Conservation (phyloP, 257 asterid genomes). For the Penstemon davidsonii region DNA sequence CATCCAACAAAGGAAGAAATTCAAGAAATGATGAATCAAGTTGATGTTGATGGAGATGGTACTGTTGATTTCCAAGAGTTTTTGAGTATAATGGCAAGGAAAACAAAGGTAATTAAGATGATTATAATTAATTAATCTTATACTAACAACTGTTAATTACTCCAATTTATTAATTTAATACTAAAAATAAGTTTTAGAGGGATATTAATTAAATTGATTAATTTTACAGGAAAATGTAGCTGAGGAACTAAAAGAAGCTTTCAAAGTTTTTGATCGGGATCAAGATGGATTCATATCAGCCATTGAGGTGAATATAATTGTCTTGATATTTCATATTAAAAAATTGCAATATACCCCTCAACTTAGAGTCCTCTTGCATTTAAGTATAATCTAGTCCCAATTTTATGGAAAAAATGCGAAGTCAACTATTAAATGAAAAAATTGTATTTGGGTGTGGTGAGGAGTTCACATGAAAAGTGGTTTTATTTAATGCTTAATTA, state of each 20-base stretch:
- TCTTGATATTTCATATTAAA: too few relatives aligned
- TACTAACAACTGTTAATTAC: too few relatives aligned
- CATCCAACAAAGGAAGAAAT: slow-evolving; percentile 71
- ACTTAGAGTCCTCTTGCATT: too few relatives aligned
- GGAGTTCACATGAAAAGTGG: too few relatives aligned
- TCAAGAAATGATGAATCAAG: slow-evolving; percentile 63
- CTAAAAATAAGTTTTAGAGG: too few relatives aligned
- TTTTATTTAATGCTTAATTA: too few relatives aligned
- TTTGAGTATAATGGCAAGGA: slow-evolving; percentile 61
- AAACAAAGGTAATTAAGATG: slow-evolving; percentile 45
- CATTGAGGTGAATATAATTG: slow-evolving; percentile 44
- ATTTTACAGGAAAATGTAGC: slow-evolving; percentile 51
- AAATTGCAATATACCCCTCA: too few relatives aligned
- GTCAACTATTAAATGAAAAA: too few relatives aligned
- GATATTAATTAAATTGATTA: neutral
- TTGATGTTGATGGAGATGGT: slow-evolving; percentile 59
- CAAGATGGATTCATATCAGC: slow-evolving; percentile 90
- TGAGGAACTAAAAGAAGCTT: slow-evolving; percentile 79
- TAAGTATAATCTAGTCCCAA: too few relatives aligned
- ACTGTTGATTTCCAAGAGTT: slow-evolving; percentile 63
- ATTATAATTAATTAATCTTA: too few relatives aligned
- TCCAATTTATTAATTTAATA: too few relatives aligned
- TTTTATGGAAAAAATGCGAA: too few relatives aligned
- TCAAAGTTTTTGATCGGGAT: slow-evolving; percentile 78
- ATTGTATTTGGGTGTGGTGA: neutral